Percentiles rank a stretch among this genome's conserved stretches.
Evolutionary conservation across 2,329 filamentous ascomycete species (phyloP).

Genomic region (Lasiodiplodia sp.): DNA sequence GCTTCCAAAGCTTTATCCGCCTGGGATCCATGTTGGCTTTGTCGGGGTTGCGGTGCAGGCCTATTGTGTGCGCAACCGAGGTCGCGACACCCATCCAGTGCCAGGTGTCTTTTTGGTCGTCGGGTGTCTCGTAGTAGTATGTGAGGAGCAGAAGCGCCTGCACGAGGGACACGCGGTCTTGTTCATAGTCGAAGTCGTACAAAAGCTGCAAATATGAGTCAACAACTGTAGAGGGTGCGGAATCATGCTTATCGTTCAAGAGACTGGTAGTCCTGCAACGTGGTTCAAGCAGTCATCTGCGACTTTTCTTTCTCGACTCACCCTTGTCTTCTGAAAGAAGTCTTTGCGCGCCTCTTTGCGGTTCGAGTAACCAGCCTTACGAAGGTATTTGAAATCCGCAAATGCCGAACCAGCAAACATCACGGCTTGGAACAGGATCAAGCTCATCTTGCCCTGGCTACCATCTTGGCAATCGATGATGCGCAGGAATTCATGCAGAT

Average conservation of each 20-base stretch:
- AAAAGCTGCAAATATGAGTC: constrained; percentile 64
- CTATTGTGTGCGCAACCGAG: constrained; percentile 91
- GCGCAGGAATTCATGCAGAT: constrained; percentile 66
- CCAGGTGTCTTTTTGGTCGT: constrained; percentile 98
- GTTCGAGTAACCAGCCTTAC: constrained; percentile 76
- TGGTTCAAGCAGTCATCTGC: neutral
- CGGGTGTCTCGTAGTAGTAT: constrained; percentile 96
- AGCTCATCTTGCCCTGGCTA: constrained; percentile 74
- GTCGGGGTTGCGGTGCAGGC: constrained; percentile 84
- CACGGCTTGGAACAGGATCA: constrained; percentile 90
- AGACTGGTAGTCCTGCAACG: neutral
- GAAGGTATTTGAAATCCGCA: constrained; percentile 79
- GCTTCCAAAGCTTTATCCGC: constrained; percentile 86
- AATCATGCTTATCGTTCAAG: constrained; percentile 17
- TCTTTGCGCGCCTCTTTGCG: constrained; percentile 84
- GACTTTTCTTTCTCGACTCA: constrained; percentile 52
- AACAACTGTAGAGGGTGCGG: constrained; percentile 23
- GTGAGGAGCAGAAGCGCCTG: constrained; percentile 92
- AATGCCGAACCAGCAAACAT: constrained; percentile 95
- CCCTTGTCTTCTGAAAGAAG: constrained; percentile 88
- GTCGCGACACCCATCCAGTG: constrained; percentile 98
- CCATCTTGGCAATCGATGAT: constrained; percentile 73
- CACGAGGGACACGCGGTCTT: constrained; percentile 85
- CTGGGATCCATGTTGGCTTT: constrained; percentile 76
- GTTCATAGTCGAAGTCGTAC: constrained; percentile 95